A percentile compares a stretch with the other conserved stretches of the same genome.
Conservation (phyloP, 2,329 filamentous ascomycete species). For the Rhynchosporium graminicola region DNA sequence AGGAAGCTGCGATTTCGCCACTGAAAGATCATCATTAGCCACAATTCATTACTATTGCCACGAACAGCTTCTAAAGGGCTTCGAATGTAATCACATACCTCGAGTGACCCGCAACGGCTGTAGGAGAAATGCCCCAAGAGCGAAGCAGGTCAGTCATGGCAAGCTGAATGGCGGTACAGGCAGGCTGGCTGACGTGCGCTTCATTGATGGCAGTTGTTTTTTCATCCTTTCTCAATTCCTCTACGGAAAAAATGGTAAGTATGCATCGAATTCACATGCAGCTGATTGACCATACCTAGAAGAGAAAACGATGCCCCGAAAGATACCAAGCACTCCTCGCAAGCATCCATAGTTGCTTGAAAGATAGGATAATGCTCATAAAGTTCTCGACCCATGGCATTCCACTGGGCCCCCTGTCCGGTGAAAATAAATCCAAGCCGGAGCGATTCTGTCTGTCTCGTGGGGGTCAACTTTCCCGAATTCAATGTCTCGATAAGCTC, state of each 20-base stretch:
- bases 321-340: constrained; percentile 40
- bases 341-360: constrained; percentile 31
- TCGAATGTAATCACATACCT: background rate
- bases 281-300: constrained; percentile 22
- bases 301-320: constrained; percentile 32
- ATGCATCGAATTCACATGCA: background rate
- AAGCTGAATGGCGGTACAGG: constrained; percentile 38
- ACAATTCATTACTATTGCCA: background rate
- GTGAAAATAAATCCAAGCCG: constrained; percentile 36
- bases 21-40: background rate
- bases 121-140: constrained; percentile 29
- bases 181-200: constrained; percentile 31
- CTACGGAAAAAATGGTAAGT: constrained; percentile 30
- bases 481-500: constrained; percentile 36
- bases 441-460: constrained; percentile 29
- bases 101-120: constrained; percentile 38
- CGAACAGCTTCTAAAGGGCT: background rate
- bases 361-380: constrained; percentile 33
- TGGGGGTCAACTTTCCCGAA: constrained; percentile 39
- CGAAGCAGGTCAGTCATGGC: constrained; percentile 36
- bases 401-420: constrained; percentile 37
- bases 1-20: constrained; percentile 45
- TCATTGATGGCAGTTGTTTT: constrained; percentile 27
- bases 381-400: constrained; percentile 35
- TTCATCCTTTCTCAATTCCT: constrained; percentile 17